Evolutionary conservation across 805 yeast species (phyloP), one percentile per base, ranked within the genome.

Genomic region (Yamadazyma ubonensis): DNA sequence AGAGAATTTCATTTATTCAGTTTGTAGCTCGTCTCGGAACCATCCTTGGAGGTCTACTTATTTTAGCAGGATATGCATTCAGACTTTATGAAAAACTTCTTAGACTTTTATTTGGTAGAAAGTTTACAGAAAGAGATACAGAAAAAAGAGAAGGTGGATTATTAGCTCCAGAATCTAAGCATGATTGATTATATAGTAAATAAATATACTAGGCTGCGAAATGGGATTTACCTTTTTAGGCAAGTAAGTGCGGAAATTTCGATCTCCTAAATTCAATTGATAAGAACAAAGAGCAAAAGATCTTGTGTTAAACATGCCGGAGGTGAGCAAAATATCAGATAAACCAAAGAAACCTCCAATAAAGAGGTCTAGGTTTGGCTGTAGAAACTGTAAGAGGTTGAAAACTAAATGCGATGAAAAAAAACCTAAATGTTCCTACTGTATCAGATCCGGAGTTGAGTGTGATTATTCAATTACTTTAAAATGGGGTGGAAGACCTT

Each of bases 21-120:
- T 91, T 91, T 61, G 63, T 88, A 6, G 78, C 88, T 8, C 76
- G 90, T 49, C 62, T 90, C 35, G 83, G 84, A 6, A 90, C 96
- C 2, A 83, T 91, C 10, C 56, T 82, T 15, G 96, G 97, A 10
- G 96, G 97, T 9, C 61, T 88, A 10, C 67, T 86, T 41, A 79
- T 88, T 17, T 64, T 79, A 29, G 83, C 83, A 0, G 76, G 82
- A 12, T 87, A 89, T 80, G 29, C 72, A 2, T 85, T 77, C 59
- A 72, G 75, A 49, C 57, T 74, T 4, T 54, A 73, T 17, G 95
- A 86, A 49, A 73, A 71, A 49, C 29, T 74, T n/a, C 53, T 83
- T 25, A 53, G 68, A 5, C n/a, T 71, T 2, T 30, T 71, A 0
- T 73, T 79, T 51, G 95, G 95, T 11, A 78, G 77, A 48, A 79